A percentile compares a stretch with the other conserved stretches of the same genome.
Conservation (phyloP, 179 eudicot species). For the Gypsophila paniculata region DNA sequence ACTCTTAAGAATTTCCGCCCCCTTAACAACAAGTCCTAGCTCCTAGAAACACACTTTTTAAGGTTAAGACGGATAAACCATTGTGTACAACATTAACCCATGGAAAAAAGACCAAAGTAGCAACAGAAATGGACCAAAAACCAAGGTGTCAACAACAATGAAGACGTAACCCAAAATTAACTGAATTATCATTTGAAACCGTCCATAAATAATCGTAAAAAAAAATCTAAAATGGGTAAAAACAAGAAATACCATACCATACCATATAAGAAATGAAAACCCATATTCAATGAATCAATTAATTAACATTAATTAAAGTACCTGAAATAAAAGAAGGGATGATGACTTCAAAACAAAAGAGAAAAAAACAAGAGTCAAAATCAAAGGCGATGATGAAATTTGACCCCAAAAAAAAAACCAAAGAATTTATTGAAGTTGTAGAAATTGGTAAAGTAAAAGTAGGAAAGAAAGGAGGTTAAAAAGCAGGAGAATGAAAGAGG, state of each 20-base stretch:
- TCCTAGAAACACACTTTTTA: no score
- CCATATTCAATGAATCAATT: neutral
- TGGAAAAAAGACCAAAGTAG: neutral
- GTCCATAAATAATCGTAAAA: neutral
- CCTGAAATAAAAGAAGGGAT: neutral
- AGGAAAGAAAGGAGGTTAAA: constrained; percentile 9
- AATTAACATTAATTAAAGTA: neutral
- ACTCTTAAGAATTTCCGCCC: no score
- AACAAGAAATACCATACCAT: no score
- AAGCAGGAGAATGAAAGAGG: neutral
- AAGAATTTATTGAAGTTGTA: no score
- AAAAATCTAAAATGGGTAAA: neutral
- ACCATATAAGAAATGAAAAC: neutral
- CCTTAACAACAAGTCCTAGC: no score
- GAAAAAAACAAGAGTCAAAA: neutral
- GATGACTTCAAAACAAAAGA: no score
- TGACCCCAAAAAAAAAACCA: neutral
- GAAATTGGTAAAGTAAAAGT: neutral
- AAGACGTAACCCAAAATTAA: no score
- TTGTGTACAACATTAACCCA: no score
- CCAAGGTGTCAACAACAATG: neutral
- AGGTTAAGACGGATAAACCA: no score
- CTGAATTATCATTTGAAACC: constrained; percentile 7
- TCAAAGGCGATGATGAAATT: constrained; percentile 2
- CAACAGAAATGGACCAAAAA: neutral